These are phyloP conservation scores for Aspergillus bertholletiae DNA, from an alignment of 495 filamentous ascomycete species.

Conservation along the genomic window DNA sequence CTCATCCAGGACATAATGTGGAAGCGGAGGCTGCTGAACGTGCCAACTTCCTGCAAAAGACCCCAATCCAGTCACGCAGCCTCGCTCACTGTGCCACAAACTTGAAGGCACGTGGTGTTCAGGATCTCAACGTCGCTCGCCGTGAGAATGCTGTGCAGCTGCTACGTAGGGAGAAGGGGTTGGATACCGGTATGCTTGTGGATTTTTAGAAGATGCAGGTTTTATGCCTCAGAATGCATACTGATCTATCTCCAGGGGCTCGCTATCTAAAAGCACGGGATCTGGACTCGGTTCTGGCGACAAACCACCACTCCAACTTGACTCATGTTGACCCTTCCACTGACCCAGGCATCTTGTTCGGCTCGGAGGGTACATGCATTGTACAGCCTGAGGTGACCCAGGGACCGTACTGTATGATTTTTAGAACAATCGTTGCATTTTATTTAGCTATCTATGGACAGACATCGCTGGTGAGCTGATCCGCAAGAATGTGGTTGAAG, in stretches of 20 bases:
- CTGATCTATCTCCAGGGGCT: no score
- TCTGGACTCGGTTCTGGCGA: no score
- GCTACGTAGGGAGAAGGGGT: slow-evolving; percentile 26
- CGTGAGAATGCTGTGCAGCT: slow-evolving; percentile 30
- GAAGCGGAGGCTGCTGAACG: slow-evolving; percentile 39
- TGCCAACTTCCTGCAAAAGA: slow-evolving; percentile 30
- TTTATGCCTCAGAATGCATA: slow-evolving; percentile 25
- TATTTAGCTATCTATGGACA: slow-evolving; percentile 2
- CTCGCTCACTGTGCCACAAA: slow-evolving; percentile 43
- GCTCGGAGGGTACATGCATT: slow-evolving; percentile 48
- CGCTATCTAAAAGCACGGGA: no score
- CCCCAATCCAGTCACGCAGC: slow-evolving; percentile 28
- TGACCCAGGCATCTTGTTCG: slow-evolving; percentile 48
- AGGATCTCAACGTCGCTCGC: slow-evolving; percentile 37
- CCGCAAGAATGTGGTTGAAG: slow-evolving; percentile 51
- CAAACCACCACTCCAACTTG: no score
- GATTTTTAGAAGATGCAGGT: neutral
- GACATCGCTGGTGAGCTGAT: slow-evolving; percentile 47
- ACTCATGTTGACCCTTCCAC: no score
- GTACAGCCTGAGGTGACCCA: slow-evolving; percentile 50
- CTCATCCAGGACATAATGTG: slow-evolving; percentile 45
- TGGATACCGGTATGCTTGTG: slow-evolving; percentile 12
- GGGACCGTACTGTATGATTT: slow-evolving; percentile 45
- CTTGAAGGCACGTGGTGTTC: slow-evolving; percentile 43
- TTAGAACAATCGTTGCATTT: neutral